Base-by-base conservation (phyloP, 164 flowering plant species). In the Nelumbo lutea region DNA sequence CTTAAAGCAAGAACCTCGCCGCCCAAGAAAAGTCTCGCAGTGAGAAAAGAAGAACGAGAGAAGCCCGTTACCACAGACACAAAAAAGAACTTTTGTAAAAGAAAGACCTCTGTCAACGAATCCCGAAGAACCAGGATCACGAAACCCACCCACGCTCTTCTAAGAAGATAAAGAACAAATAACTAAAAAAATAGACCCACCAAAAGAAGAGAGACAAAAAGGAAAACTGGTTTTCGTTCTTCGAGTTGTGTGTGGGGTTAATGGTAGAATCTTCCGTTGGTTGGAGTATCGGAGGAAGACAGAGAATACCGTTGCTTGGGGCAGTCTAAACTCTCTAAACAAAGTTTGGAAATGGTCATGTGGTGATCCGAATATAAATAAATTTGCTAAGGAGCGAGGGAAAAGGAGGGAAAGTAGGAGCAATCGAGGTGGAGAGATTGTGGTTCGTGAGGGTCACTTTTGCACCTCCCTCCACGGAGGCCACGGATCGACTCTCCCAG, bases 311-410 rank as follows among this genome's bases (percentile, higher is more conserved):
- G 14, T n/a, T 38, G 53, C 42, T 53, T 38, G 13, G 46, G 58
- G 66, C 13, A 27, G 27, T 27, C 27, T 27, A 27, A 27, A 27
- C 42, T 52, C 52, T 67, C 27, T 62, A 52, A 59, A 51, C 52
- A 62, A 72, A 7, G 66, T 46, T 27, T 38, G 57, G 81, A 76
- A 78, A 61, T 10, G 75, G 80, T 75, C 80, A 50, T 75, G 79
- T 74, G 83, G 83, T 76, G 80, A 82, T 78, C 77, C 76, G 81
- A 70, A 73, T 64, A 15, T 61, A 27, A 27, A 27, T 52, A 47
- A 46, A 46, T 57, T 58, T 53, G 5, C 9, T 15, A 63, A 3
- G 6, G 61, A 39, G 62, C 9, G 42, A 63, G 6, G 5, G 61
- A 39, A 43, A 59, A 38, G 41, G 42, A 5, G 3, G 13, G 8